Evolutionary conservation across 495 filamentous ascomycete species (phyloP).

Genomic region (Zalerion maritima): DNA sequence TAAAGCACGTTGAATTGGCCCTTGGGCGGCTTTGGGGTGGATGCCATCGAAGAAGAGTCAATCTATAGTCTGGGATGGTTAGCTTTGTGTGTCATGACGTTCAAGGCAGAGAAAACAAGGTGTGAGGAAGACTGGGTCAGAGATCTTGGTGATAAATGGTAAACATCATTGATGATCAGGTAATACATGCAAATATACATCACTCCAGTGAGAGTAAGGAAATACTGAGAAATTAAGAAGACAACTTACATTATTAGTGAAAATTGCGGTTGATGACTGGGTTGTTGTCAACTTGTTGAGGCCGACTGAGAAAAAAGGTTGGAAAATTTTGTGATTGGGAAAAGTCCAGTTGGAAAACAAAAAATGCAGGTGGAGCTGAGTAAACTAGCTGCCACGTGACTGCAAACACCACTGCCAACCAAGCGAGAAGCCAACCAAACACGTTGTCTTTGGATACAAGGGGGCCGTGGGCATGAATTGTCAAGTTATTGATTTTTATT

Average conservation of each 20-base stretch:
- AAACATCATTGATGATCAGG: conserved; percentile 37
- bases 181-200: conserved; percentile 56
- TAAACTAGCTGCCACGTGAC: too few relatives aligned
- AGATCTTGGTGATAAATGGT: conserved; percentile 46
- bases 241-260: conserved; percentile 10
- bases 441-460: too few relatives aligned
- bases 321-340: neutral
- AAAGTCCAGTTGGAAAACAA: conserved; percentile 1
- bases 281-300: conserved; percentile 1
- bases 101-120: conserved; percentile 3
- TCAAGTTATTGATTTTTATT: too few relatives aligned
- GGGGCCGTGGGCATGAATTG: too few relatives aligned
- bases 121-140: conserved; percentile 26
- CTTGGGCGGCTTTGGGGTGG: conserved; percentile 25
- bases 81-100: conserved; percentile 5
- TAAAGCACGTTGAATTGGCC: conserved; percentile 71
- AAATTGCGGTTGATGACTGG: conserved; percentile 9
- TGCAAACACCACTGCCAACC: too few relatives aligned
- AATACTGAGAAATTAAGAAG: conserved; percentile 3
- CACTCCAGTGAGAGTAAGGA: conserved; percentile 18
- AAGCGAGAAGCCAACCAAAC: too few relatives aligned
- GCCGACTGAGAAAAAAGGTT: conserved; percentile 1
- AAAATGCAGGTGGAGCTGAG: too few relatives aligned
- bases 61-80: conserved; percentile 5
- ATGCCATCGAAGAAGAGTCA: conserved; percentile 10